A percentile compares a stretch with the other conserved stretches of the same genome.
Conservation (phyloP, 306 rosid genomes). For the Inga leiocalycina region DNA sequence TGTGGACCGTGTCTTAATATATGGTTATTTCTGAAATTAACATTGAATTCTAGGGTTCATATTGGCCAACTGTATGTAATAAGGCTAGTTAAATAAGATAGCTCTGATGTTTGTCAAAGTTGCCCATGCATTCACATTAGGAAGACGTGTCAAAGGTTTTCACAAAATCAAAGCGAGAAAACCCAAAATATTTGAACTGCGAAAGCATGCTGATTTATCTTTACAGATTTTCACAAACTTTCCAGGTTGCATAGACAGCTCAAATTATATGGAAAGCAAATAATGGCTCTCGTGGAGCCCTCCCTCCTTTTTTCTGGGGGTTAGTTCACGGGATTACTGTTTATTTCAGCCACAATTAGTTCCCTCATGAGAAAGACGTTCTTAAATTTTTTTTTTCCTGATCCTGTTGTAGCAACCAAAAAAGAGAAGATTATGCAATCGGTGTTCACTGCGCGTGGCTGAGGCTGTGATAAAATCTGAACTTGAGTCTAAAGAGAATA, state of each 20-base stretch:
- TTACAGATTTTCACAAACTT: constrained; percentile 18
- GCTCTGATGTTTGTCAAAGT: neutral
- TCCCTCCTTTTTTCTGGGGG: neutral
- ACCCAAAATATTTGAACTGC: neutral
- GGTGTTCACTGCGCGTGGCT: too few relatives aligned
- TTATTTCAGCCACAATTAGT: neutral
- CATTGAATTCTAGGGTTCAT: constrained; percentile 21
- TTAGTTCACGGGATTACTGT: neutral
- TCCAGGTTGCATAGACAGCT: constrained; percentile 29
- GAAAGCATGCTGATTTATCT: neutral
- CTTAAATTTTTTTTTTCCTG: neutral
- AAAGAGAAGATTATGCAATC: too few relatives aligned
- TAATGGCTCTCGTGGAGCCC: constrained; percentile 18
- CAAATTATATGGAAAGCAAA: constrained; percentile 28
- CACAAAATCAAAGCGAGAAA: neutral
- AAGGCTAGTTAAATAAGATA: constrained; percentile 10
- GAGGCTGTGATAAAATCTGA: too few relatives aligned
- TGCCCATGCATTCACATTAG: neutral
- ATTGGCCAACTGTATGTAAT: constrained; percentile 25
- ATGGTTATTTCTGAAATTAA: constrained; percentile 4
- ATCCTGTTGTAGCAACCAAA: neutral
- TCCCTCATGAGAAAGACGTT: neutral
- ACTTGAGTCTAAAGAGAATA: neutral
- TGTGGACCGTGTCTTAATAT: constrained; percentile 22
- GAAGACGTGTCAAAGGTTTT: neutral